Evolutionary conservation across 2,329 filamentous ascomycete genomes (phyloP), one percentile per base, ranked within the genome.

Genomic region (Cladorrhinum sp.): DNA sequence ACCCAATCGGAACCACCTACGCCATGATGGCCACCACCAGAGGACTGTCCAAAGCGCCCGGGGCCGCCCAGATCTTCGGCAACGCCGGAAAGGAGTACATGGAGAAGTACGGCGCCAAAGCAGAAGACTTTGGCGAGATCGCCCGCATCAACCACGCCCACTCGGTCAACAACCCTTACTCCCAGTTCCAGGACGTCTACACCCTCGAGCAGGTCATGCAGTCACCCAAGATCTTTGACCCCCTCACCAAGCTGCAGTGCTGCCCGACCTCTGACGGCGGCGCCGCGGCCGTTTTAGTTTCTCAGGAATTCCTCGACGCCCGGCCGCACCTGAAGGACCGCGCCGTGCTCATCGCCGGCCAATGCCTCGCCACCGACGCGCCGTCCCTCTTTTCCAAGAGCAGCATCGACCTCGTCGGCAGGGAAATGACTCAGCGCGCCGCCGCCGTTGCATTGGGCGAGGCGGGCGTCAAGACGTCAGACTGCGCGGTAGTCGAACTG

Each of bases 201-300:
- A 90, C 90, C 0, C 85, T 88, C 46, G 90, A 96, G 30, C 88
- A 98, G 76, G 82, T 98, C 73, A 76, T 91, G 72, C 80, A 88
- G 39, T 79, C 91, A 0, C 81, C 91, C 62, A 90, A 86, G 82
- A 91, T 98, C 75, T 87, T 91, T 77, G 86, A 86, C 66, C 94
- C 94, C 16, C 83, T 98, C 59, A 98, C 95, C 61, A 98, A 97
- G 78, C 87, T 98, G n/a, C 95, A 98, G 79, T 98, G 94, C 83
- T 97, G 94, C 77, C 94, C 95, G 1, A 98, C 94, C 1, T 96
- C 92, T 0, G 95, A 98, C 75, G 94, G 94, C 54, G 91, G 88
- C 52, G 94, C 92, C 0, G 92, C 95, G 0, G 91, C 91, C 14
- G 88, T 98, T 30, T 79, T 99, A 56, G 92, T 96, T 58, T 96